These are phyloP conservation scores for Saccharum officinarum DNA, from an alignment of 176 grass and related monocot species.

Conservation along the genomic window DNA sequence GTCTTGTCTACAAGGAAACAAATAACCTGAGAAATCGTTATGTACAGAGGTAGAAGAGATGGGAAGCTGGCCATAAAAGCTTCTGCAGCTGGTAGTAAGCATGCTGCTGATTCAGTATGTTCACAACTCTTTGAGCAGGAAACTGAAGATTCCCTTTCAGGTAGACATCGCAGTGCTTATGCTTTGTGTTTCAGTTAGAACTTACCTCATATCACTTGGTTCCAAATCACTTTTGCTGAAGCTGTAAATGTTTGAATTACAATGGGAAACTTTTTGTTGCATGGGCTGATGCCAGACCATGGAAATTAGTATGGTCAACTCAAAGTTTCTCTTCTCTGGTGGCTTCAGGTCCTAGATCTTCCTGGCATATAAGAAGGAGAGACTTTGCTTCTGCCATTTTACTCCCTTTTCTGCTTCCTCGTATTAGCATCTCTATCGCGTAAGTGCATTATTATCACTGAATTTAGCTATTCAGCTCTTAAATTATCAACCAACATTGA, in stretches of 20 bases:
- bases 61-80: neutral
- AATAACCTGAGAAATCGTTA: constrained; percentile 21
- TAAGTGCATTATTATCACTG: constrained; percentile 48
- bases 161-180: neutral
- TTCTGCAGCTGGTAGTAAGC: constrained; percentile 30
- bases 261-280: neutral
- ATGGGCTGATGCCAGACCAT: neutral
- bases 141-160: constrained; percentile 16
- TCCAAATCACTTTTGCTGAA: neutral
- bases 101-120: constrained; percentile 27
- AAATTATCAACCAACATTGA: neutral
- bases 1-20: constrained; percentile 11
- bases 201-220: neutral
- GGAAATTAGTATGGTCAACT: constrained; percentile 10
- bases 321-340: constrained; percentile 1
- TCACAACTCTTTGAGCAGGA: constrained; percentile 31
- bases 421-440: constrained; percentile 52
- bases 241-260: neutral
- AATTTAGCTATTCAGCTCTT: neutral
- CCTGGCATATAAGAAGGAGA: constrained; percentile 57
- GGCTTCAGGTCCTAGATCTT: constrained; percentile 32
- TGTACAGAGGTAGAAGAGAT: constrained; percentile 35
- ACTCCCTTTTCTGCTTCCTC: constrained; percentile 65
- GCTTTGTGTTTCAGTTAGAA: neutral
- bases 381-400: constrained; percentile 48